Base-by-base conservation (phyloP, 768 basidiomycete genomes). In the Cystobasidiopsis lactophilus region DNA sequence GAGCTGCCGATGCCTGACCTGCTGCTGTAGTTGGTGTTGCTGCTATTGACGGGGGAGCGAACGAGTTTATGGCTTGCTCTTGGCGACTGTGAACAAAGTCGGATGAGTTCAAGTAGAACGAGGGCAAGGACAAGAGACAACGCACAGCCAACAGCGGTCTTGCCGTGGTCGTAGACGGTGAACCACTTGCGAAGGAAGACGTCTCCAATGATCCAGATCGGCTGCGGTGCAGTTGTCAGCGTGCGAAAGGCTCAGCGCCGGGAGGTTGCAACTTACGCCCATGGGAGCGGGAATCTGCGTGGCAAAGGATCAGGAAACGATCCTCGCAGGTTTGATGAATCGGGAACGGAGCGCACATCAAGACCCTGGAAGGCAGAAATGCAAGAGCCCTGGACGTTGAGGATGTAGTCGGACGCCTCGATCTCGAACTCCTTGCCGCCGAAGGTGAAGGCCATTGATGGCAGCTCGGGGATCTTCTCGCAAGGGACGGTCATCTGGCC, bases 401-500 rank as follows among this genome's bases (percentile, higher is more conserved):
- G 74, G 60, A 95, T 72, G 68, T 98, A 96, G 66, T 96, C 91
- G 3, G 70, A 73, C 31, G 79, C 82, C 67, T 78, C 76, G 62
- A 98, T 69, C 1, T 78, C 69, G 69, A 83, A 95, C 3, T 50
- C 49, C 29, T 54, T 39, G 13, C 48, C 40, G 31, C 4, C 74
- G 59, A 98, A 88, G 68, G 70, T 74, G 73, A 98, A 80, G 10
- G 80, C 69, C 51, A 98, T 72, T 2, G 82, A 78, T 10, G 93
- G 93, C 37, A 98, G 76, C 26, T 63, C 65, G n/a, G 83, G 72
- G 57, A 96, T 79, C 63, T 76, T 85, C 55, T 76, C 69, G 66
- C 93, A 96, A 58, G 88, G 84, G 56, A 98, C 72, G 24, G 56
- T 46, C 29, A 91, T 93, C 68, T 95, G 91, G 38, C 91, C 93